Base-by-base conservation (phyloP, 202 grass and related monocot species). In the Carex arenaria region DNA sequence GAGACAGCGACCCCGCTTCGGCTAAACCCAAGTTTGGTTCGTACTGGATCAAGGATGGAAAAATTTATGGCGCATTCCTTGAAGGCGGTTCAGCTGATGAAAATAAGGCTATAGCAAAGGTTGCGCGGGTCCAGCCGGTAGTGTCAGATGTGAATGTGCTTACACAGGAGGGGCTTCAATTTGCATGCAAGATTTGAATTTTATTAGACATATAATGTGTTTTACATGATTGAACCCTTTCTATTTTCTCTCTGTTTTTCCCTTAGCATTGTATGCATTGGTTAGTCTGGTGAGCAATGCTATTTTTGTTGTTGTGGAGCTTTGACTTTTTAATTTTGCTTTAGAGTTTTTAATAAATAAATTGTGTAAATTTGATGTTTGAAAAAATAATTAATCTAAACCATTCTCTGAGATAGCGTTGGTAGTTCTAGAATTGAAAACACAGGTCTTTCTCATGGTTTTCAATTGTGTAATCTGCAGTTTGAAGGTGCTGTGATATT, bases 21-120 rank as follows among this genome's bases (percentile, higher is more conserved):
- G 79, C 89, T 64, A 95, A 95, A 61, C 92, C 92, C 22, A 94
- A 95, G 83, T 98, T 98, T 26, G 95, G 95, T 13, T 93, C 95
- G 1, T 98, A 98, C 86, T 98, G 95, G 95, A 90, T 98, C 72
- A 93, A 98, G 78, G 95, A 98, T 51, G 87, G 89, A 64, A 98
- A 95, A 87, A 84, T 98, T 4, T 20, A 95, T 1, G 95, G 95
- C 0, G 91, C 87, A 80, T 98, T 98, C 86, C 89, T 98, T 5
- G 95, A 98, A 81, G 95, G 95, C 3, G 95, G 95, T 61, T 92
- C 89, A 34, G 57, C 87, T 0, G 95, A 98, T 4, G 95, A 98
- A 82, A 93, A 92, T 85, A 90, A 90, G 32, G 92, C 89, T 83
- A 98, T 98, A 13, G 89, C 92, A 74, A 95, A 95, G 86, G 88